Base-by-base conservation (phyloP, 306 rosid genomes). In the Vigna trinervia region DNA sequence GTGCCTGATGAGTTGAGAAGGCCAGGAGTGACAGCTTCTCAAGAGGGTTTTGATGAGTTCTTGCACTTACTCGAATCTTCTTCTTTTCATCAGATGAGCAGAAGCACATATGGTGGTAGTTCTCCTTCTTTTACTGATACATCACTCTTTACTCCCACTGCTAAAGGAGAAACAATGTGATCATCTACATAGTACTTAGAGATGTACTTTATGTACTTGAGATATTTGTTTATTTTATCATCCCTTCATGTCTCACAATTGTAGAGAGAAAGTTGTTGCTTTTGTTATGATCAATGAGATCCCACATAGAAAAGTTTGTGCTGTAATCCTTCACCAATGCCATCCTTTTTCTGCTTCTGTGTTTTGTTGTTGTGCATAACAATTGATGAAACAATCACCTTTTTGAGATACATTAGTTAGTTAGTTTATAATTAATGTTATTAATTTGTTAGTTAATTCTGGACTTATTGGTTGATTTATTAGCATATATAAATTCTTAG, bases 21-120 rank as follows among this genome's bases (percentile, higher is more conserved):
- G 1, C 82, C 91, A 14, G 45, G 41, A 8, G 83, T 69, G 41
- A 69, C 41, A 34, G 38, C 46, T 52, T 69, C 26, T 6, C 66
- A 73, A 6, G 92, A 87, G 38, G 92, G 94, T 22, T 92, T 90
- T 19, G 94, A 89, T 50, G 85, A 87, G 26, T 87, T 85, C 62
- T 50, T 86, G 78, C 78, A 86, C 74, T 75, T 92, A 1, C 57
- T 82, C 83, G 83, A 83, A 3, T 78, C 96, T 43, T 74, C 92
- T 34, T 86, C 92, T 3, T 76, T 81, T 74, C 85, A 80, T 34
- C 82, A 68, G 41, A 65, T 80, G 53, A 88, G 84, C 34, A 10
- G 81, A 1, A 43, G 74, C 19, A 85, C 92, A 2, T 72, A 38
- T 47, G 20, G 82, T 54, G 68, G 78, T 53, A 69, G 78, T 69